Percentiles rank a stretch among this genome's conserved stretches.
These are phyloP conservation scores for Xylaria castorea DNA, from an alignment of 495 filamentous ascomycete species.

Conservation along the genomic window DNA sequence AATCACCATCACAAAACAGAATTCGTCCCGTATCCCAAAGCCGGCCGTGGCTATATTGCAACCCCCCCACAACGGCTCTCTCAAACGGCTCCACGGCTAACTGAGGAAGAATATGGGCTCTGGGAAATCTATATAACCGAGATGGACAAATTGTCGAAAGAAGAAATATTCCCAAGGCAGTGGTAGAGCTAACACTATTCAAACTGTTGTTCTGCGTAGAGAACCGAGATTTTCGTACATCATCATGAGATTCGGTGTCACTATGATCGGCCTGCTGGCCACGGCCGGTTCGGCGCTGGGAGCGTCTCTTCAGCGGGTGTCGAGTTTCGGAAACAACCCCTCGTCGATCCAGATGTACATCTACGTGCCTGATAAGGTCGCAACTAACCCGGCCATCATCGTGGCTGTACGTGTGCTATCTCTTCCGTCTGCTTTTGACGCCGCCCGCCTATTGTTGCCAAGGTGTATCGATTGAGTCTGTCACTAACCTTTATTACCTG, in stretches of 20 bases:
- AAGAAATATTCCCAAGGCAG: background rate
- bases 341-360: constrained; percentile 48
- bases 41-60: constrained; percentile 5
- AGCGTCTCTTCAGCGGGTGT: constrained; percentile 46
- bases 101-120: background rate
- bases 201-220: background rate
- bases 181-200: background rate
- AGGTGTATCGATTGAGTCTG: background rate
- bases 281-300: constrained; percentile 25
- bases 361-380: constrained; percentile 48
- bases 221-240: background rate
- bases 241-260: constrained; percentile 9
- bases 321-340: constrained; percentile 49
- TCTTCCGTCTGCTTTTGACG: background rate
- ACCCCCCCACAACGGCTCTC: background rate
- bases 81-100: background rate
- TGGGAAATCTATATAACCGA: background rate
- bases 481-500: constrained; percentile 1
- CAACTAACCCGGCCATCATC: constrained; percentile 41
- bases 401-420: constrained; percentile 26
- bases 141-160: background rate
- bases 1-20: background rate
- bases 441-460: background rate
- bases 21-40: background rate
- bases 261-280: constrained; percentile 3